These are phyloP conservation scores for Capsicum pubescens DNA, from an alignment of 257 asterid species.

Conservation along the genomic window DNA sequence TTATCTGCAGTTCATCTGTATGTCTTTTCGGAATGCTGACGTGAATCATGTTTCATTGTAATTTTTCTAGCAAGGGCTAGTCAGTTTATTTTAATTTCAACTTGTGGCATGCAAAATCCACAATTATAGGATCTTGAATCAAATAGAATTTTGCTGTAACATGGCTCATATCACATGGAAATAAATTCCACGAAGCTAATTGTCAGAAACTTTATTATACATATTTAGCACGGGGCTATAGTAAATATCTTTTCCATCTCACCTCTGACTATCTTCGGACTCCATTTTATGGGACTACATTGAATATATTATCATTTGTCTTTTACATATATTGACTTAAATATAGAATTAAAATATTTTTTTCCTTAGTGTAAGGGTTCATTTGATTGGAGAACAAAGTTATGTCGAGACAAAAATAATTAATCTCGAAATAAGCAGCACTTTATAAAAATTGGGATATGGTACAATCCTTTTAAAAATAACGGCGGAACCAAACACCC, in stretches of 20 bases:
- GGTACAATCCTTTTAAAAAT: background rate
- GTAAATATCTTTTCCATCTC: too few species aligned
- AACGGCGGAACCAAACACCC: background rate
- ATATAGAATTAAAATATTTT: too few species aligned
- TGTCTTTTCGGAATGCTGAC: background rate
- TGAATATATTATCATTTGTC: too few species aligned
- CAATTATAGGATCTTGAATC: background rate
- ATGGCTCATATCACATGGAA: background rate
- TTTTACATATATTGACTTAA: too few species aligned
- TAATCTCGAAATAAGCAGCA: too few species aligned
- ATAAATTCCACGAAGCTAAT: background rate
- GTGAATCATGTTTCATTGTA: constrained; percentile 7
- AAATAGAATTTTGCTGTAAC: background rate
- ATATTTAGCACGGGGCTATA: too few species aligned
- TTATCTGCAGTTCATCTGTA: background rate
- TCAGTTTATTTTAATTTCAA: background rate
- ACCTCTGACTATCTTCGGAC: too few species aligned
- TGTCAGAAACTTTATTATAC: background rate
- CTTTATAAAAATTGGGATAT: background rate
- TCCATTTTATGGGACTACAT: too few species aligned
- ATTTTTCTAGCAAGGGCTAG: background rate
- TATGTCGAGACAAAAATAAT: too few species aligned
- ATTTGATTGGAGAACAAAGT: too few species aligned
- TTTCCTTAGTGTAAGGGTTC: too few species aligned
- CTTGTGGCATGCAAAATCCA: background rate